A percentile compares a stretch with the other conserved stretches of the same genome.
phyloP scores from a whole-genome alignment of 148 eudicot genomes.

The Camellia lanceoleosa region DNA sequence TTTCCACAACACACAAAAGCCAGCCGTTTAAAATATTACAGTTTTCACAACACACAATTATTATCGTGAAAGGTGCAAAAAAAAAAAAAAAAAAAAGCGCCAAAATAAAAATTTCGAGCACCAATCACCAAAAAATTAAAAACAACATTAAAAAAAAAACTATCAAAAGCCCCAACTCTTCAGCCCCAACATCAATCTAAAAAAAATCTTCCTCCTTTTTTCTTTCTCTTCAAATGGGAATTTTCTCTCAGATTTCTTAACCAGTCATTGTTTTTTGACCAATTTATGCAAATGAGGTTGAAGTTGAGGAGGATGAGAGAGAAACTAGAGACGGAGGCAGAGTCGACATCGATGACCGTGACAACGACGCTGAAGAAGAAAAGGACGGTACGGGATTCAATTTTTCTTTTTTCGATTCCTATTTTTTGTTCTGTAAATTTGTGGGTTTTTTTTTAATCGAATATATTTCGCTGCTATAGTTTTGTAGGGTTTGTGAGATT shows the following conservation, averaged over 20 bases:
- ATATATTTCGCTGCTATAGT: not conserved
- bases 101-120: too few species aligned
- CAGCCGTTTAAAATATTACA: too few species aligned
- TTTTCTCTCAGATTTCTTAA: not conserved
- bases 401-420: not conserved
- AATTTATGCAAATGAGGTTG: slow-evolving; percentile 59
- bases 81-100: too few species aligned
- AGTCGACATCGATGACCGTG: slow-evolving; percentile 47
- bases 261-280: not conserved
- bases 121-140: too few species aligned
- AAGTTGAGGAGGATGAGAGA: slow-evolving; percentile 61
- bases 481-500: not conserved
- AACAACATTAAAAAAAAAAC: too few species aligned
- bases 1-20: too few species aligned
- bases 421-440: not conserved
- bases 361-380: slow-evolving; percentile 60
- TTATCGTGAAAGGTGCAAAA: too few species aligned
- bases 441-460: not conserved
- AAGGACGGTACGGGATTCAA: slow-evolving; percentile 48
- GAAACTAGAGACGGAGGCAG: slow-evolving; percentile 68
- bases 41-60: too few species aligned
- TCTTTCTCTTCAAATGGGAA: slow-evolving; percentile 20
- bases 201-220: not conserved
- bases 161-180: too few species aligned
- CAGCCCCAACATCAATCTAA: not conserved